Percentiles rank a stretch among this genome's conserved stretches.
Conservation (phyloP, 495 filamentous ascomycete species). For the Astrothelium subdiscretum region DNA sequence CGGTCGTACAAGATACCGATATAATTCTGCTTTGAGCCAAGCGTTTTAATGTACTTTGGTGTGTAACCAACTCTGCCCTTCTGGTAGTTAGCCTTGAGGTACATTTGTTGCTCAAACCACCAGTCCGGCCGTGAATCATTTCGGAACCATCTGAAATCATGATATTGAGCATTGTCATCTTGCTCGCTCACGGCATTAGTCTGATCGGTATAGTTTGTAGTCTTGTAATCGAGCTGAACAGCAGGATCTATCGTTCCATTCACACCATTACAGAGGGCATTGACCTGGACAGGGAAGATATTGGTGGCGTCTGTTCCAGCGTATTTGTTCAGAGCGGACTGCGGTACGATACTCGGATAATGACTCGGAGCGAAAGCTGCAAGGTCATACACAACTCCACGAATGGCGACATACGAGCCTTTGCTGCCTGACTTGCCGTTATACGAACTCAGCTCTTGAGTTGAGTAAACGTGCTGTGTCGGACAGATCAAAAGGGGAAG, state of each 20-base stretch:
- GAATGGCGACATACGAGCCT: conserved; percentile 62
- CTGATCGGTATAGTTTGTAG: conserved; percentile 60
- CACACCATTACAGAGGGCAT: conserved; percentile 73
- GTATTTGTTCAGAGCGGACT: conserved; percentile 60
- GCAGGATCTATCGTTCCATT: conserved; percentile 41
- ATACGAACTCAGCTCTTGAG: conserved; percentile 58
- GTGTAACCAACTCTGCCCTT: conserved; percentile 86
- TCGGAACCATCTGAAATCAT: conserved; percentile 82
- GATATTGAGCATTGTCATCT: conserved; percentile 68
- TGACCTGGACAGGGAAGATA: conserved; percentile 91
- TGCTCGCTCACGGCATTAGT: conserved; percentile 49
- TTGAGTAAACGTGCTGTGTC: conserved; percentile 74
- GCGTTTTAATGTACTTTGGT: conserved; percentile 56
- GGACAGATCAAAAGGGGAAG: conserved; percentile 88
- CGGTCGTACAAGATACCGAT: conserved; percentile 71
- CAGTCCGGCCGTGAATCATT: conserved; percentile 79
- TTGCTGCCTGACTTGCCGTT: conserved; percentile 56
- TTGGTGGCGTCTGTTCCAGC: conserved; percentile 74
- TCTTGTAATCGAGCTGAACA: conserved; percentile 71
- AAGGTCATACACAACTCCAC: conserved; percentile 82
- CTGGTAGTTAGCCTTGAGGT: conserved; percentile 65
- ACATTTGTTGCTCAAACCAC: conserved; percentile 75
- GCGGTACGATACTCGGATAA: conserved; percentile 61
- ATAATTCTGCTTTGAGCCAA: conserved; percentile 50
- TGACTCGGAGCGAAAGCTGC: conserved; percentile 62